Evolutionary conservation across 495 filamentous ascomycete genomes (phyloP), one percentile per base, ranked within the genome.

Genomic region (Tuber borchii): DNA sequence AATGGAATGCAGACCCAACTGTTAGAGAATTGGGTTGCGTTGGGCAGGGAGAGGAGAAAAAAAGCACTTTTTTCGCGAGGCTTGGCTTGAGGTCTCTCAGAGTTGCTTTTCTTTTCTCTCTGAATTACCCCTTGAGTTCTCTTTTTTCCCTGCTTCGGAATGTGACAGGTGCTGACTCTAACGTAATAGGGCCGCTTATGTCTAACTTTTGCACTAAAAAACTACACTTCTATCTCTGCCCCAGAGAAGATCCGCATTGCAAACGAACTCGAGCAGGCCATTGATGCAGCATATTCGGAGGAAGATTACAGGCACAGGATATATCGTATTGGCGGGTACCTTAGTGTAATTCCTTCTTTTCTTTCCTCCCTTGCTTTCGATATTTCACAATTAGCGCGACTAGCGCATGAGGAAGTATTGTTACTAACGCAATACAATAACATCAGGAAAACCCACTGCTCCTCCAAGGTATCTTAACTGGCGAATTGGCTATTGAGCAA

Each of bases 151-250:
- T 14, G 4, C 3, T 16, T 17, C 22, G 42, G 10, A 17, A 45
- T 76, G 12, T 39, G 22, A 31, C 4, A 31, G 31, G 26, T 48
- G 70, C 74, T 76, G 40, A 78, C 51, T 56, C 46, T 26, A 45
- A 12, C 22, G 17, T 42, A 69, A 2, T 68, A 78, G 78, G 78
- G 78, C 43, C 46, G 78, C 12, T 69, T 79, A 4, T 79, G 77
- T 68, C 73, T 79, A 46, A 79, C 78, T 12, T 79, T 79, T 69
- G 76, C 78, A 8, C 48, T 79, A 37, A 79, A 79, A 68, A 78
- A 79, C 70, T 70, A 79, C 26, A 46, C 70, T 48, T 76, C 45
- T 20, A 73, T 70, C 34, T 70, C 70, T 22, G 70, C 61, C 12
- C 69, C 73, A 2, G 76, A 79, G 39, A 79, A 74, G 39, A 71